phyloP scores from a whole-genome alignment of 164 flowering plant genomes.

The Magnolia sinica region DNA sequence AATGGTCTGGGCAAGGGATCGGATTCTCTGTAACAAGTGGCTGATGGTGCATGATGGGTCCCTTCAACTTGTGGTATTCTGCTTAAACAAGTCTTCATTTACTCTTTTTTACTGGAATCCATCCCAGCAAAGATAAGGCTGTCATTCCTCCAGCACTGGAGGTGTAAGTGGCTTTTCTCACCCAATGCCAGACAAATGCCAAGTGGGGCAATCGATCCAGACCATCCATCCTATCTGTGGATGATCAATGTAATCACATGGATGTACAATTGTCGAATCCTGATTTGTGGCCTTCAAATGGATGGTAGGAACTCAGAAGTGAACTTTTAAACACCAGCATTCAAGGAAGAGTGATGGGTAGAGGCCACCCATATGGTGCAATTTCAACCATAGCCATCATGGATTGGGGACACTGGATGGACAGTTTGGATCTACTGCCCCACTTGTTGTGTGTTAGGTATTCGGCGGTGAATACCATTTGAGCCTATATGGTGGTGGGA shows the following conservation, averaged over 20 bases:
- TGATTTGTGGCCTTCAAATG: background rate
- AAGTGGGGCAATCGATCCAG: no score
- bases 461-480: background rate
- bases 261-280: background rate
- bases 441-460: background rate
- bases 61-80: background rate
- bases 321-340: background rate
- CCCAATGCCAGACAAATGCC: background rate
- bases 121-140: background rate
- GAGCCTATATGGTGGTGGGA: background rate
- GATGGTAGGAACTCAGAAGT: background rate
- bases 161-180: background rate
- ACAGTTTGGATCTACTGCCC: background rate
- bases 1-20: conserved; percentile 1
- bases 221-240: no score
- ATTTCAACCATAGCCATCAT: background rate
- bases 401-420: background rate
- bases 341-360: background rate
- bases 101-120: background rate
- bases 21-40: background rate
- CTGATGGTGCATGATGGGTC: background rate
- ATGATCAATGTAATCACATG: background rate
- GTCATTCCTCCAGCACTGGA: background rate
- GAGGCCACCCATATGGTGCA: background rate
- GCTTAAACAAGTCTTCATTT: background rate